These are phyloP conservation scores for Blastobotrys robertii DNA, from an alignment of 805 yeast genomes.

Conservation along the genomic window DNA sequence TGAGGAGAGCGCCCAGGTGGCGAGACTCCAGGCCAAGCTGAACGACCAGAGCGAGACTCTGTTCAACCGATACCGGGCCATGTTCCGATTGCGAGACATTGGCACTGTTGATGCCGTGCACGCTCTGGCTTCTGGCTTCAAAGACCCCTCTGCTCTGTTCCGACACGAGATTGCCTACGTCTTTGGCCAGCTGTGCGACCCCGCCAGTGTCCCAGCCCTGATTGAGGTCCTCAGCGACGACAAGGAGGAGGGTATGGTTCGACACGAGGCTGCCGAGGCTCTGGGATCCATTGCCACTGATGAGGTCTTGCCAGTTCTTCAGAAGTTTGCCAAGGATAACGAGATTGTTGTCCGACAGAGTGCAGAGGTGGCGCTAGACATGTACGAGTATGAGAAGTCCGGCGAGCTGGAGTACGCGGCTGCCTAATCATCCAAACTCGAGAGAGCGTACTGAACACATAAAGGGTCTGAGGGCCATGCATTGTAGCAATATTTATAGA, in stretches of 20 bases:
- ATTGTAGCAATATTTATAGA: background rate
- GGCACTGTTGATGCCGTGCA: constrained; percentile 88
- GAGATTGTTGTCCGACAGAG: constrained; percentile 92
- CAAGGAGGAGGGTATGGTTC: constrained; percentile 92
- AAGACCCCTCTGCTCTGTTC: constrained; percentile 85
- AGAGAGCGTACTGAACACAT: background rate
- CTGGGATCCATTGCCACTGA: constrained; percentile 94
- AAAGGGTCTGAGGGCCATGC: background rate
- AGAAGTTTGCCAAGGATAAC: constrained; percentile 65
- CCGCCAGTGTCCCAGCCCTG: constrained; percentile 81
- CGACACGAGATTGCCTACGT: constrained; percentile 98
- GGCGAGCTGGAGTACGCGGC: constrained; percentile 66
- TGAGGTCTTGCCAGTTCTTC: constrained; percentile 83
- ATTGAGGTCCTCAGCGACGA: constrained; percentile 69
- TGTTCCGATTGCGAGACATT: constrained; percentile 94
- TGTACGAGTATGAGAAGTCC: constrained; percentile 93
- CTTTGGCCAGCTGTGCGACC: constrained; percentile 93
- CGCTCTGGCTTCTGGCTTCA: constrained; percentile 85
- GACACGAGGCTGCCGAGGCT: constrained; percentile 99
- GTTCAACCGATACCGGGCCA: constrained; percentile 93
- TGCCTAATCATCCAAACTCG: too few species aligned
- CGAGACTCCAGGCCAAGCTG: constrained; percentile 54
- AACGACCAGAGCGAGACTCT: constrained; percentile 71
- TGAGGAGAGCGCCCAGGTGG: constrained; percentile 48
- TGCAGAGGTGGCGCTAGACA: constrained; percentile 94